Base-by-base conservation (phyloP, 352 stramenopile species). In the Achlya hypogyna region DNA sequence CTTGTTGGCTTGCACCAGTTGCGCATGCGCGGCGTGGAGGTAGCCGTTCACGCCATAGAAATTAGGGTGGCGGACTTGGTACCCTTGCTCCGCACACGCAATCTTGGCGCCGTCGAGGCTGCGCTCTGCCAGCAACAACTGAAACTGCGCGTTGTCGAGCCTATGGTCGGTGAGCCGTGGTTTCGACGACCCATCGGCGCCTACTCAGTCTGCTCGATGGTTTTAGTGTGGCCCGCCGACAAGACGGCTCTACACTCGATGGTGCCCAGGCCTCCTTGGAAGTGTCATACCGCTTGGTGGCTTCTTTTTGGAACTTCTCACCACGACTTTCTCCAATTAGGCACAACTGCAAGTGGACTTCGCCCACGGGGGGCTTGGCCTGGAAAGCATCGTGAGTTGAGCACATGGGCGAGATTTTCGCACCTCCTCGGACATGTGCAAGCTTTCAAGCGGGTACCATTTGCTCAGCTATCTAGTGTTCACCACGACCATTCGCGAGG, bases 31-130 rank as follows among this genome's bases (percentile, higher is more conserved):
- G 18, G 84, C 75, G 35, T 91, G 80, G 64, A 91, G 87, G 67
- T 80, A 89, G 10, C 82, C 82, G 52, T 91, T 91, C 45, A 91
- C 79, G 5, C 82, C 82, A 58, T 91, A 91, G 60, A 91, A 91
- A n/a, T 79, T 74, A 2, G 82, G 82, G 12, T 89, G 73, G 3
- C 74, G 76, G 1, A 75, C 28, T 47, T 80, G 79, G 51, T 91
- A 91, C 40, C 88, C 80, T 31, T 78, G 65, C 9, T 82, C 79
- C 1, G 78, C 79, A 32, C 82, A 91, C 1, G 82, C 71, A 32
- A 91, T 87, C 2, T 80, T 72, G 0, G 82, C 82, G 3, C 82
- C 82, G 42, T 91, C 82, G n/a, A 91, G 63, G 31, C 82, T 83
- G 38, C 82, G 87, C 49, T 78, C 77, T 1, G 82, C 77, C 53